Percentiles rank a stretch among this genome's conserved stretches.
phyloP scores from a whole-genome alignment of 2,329 filamentous ascomycete species.

The Hypoxylon sp. region DNA sequence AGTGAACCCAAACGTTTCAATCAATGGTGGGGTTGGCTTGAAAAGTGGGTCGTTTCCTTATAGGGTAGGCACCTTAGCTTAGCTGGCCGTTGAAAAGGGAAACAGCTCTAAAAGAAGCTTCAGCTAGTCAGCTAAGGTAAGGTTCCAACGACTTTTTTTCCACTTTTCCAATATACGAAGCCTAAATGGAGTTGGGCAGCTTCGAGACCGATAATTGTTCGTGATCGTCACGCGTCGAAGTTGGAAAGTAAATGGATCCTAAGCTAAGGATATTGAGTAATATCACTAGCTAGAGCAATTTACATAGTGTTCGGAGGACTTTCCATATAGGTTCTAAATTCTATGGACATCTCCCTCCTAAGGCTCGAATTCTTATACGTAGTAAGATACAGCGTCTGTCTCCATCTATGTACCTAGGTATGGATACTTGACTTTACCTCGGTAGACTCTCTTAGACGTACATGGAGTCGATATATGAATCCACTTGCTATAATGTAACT shows the following conservation, averaged over 20 bases:
- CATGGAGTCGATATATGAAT: background rate
- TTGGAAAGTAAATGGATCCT: background rate
- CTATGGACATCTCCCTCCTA: constrained; percentile 15
- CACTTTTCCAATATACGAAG: background rate
- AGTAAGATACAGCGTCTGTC: background rate
- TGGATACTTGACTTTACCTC: background rate
- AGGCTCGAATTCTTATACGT: constrained; percentile 1
- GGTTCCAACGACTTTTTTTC: background rate
- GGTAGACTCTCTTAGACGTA: background rate
- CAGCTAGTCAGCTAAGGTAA: no score
- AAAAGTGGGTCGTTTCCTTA: constrained; percentile 30
- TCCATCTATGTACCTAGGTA: background rate
- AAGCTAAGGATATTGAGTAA: background rate
- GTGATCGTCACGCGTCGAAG: background rate
- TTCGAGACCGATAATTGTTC: constrained; percentile 1
- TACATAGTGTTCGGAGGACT: constrained; percentile 23
- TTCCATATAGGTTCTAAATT: constrained; percentile 27
- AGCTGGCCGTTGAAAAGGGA: constrained; percentile 8
- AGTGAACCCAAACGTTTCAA: constrained; percentile 28
- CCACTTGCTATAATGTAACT: background rate
- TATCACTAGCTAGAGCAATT: background rate
- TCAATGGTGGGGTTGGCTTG: constrained; percentile 30
- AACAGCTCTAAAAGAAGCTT: constrained; percentile 23
- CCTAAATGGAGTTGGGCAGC: background rate
- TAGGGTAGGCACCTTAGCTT: constrained; percentile 28